A percentile compares a stretch with the other conserved stretches of the same genome.
Conservation (phyloP, 257 asterid species). For the Perilla frutescens region DNA sequence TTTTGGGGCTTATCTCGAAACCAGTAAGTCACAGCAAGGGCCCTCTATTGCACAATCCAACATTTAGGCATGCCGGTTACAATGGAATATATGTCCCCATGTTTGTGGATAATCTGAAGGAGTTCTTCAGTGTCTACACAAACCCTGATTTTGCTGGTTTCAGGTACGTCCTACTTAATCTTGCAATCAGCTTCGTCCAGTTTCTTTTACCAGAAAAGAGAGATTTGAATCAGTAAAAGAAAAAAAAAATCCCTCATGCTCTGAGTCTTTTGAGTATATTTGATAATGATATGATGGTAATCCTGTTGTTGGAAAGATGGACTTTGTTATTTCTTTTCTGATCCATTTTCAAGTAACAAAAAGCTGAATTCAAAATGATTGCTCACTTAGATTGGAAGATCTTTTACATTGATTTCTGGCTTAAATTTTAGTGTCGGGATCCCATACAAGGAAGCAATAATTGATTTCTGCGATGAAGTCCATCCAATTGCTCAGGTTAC, state of each 20-base stretch:
- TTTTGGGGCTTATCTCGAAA: conserved; percentile 70
- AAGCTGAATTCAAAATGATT: background rate
- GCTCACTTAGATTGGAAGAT: background rate
- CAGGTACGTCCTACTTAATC: conserved; percentile 46
- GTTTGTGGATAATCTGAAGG: conserved; percentile 71
- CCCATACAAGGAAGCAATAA: conserved; percentile 73
- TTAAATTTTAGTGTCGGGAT: conserved; percentile 61
- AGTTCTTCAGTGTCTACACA: conserved; percentile 59
- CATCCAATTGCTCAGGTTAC: conserved; percentile 73
- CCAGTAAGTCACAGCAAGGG: conserved; percentile 80
- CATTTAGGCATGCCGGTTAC: conserved; percentile 56
- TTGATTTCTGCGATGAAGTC: conserved; percentile 63
- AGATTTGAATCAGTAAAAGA: background rate
- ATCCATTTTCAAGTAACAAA: background rate
- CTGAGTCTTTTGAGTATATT: background rate
- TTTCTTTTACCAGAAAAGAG: conserved; percentile 5
- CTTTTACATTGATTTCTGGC: conserved; percentile 19
- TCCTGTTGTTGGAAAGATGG: background rate
- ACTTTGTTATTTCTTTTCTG: conserved; percentile 1
- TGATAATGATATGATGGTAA: background rate
- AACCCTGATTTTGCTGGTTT: conserved; percentile 61
- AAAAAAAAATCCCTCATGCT: background rate
- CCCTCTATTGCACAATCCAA: conserved; percentile 72
- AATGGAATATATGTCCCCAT: conserved; percentile 71
- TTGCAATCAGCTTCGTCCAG: background rate